A percentile compares a stretch with the other conserved stretches of the same genome.
These are phyloP conservation scores for Senecio squalidus DNA, from an alignment of 140 eudicot genomes.

Conservation along the genomic window DNA sequence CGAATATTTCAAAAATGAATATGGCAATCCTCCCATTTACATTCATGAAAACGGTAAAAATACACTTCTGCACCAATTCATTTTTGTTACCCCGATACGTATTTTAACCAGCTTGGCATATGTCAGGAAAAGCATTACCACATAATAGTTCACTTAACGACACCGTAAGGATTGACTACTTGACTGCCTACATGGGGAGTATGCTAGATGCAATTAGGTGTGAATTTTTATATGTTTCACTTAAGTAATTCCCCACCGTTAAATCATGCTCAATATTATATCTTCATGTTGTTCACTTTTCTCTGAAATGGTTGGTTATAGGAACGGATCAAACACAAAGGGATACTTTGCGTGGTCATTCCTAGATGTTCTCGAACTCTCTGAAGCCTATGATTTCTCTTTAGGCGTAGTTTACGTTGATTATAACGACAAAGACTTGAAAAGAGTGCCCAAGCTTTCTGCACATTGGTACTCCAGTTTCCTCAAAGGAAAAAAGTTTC, in stretches of 20 bases:
- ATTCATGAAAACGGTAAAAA: neutral
- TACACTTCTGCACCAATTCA: neutral
- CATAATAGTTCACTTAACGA: neutral
- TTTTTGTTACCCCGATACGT: neutral
- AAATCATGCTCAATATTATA: neutral
- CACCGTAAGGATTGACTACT: neutral
- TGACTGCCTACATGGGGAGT: neutral
- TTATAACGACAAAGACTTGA: constrained; percentile 42
- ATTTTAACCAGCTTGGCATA: neutral
- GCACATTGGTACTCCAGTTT: constrained; percentile 39
- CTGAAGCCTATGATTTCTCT: constrained; percentile 43
- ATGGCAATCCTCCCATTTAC: neutral
- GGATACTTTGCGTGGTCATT: constrained; percentile 62
- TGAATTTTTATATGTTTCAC: neutral
- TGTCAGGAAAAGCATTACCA: neutral
- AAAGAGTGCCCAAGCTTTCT: constrained; percentile 51
- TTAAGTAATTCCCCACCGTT: constrained; percentile 6
- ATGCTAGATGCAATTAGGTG: neutral
- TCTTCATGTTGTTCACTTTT: too few species aligned
- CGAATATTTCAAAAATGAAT: neutral
- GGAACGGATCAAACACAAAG: too few species aligned
- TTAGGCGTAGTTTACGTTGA: too few species aligned
- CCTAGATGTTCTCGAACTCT: constrained; percentile 44
- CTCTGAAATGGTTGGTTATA: too few species aligned
- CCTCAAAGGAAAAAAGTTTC: neutral